Evolutionary conservation across 176 grass and related monocot species (phyloP).

Genomic region (Bonia amplexicaulis): DNA sequence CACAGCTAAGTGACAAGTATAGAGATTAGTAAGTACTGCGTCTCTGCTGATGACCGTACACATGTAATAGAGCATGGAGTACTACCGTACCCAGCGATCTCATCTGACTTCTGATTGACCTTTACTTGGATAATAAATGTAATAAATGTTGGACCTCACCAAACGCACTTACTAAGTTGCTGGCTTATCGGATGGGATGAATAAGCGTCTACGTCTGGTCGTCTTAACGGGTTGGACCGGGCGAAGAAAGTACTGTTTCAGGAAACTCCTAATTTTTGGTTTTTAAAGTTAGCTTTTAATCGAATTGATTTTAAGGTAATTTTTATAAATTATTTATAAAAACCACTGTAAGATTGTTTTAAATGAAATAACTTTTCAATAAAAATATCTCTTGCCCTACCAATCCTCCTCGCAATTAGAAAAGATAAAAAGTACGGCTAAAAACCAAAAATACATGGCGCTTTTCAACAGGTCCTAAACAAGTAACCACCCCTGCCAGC

Average conservation of each 20-base stretch:
- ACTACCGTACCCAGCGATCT: not conserved
- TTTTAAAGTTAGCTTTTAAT: too few relatives aligned
- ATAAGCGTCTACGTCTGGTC: not conserved
- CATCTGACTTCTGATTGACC: not conserved
- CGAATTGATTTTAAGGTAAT: too few relatives aligned
- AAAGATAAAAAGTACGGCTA: too few relatives aligned
- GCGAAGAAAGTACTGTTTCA: too few relatives aligned
- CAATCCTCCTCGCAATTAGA: too few relatives aligned
- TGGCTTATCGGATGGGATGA: constrained; percentile 2
- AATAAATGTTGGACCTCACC: not conserved
- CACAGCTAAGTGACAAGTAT: not conserved
- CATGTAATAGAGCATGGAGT: not conserved
- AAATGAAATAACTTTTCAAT: too few relatives aligned
- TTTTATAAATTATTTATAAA: too few relatives aligned
- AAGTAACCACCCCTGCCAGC: not conserved
- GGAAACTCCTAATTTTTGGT: too few relatives aligned
- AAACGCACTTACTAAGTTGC: constrained; percentile 6
- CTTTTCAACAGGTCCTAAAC: too few relatives aligned
- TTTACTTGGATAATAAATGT: not conserved
- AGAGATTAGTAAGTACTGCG: not conserved
- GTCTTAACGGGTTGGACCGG: not conserved
- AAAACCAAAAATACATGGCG: too few relatives aligned
- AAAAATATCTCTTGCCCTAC: too few relatives aligned
- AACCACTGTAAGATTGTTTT: too few relatives aligned
- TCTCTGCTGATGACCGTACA: not conserved